Conservation (phyloP, 148 eudicot genomes). For the Heliamphora exappendiculata region DNA sequence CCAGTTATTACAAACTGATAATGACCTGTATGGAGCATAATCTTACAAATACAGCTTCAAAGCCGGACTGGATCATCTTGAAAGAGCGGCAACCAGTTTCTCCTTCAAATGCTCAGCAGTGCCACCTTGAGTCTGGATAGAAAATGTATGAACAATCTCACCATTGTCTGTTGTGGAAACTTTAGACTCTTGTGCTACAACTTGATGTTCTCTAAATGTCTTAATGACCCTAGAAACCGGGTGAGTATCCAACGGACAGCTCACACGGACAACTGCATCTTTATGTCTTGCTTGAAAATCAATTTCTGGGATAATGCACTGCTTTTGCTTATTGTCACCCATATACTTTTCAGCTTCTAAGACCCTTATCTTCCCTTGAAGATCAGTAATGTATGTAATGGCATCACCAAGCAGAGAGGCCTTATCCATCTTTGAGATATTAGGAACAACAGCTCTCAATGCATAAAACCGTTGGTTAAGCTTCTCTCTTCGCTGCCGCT, state of each 20-base stretch:
- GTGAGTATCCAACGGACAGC: constrained; percentile 71
- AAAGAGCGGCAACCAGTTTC: constrained; percentile 53
- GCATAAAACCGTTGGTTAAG: constrained; percentile 96
- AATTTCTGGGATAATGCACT: constrained; percentile 33
- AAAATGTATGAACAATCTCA: constrained; percentile 77
- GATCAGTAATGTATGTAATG: constrained; percentile 75
- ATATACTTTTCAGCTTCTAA: constrained; percentile 69
- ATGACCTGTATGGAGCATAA: not conserved
- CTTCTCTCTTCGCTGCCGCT: constrained; percentile 89
- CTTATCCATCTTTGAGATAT: constrained; percentile 95
- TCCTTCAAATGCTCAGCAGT: constrained; percentile 62
- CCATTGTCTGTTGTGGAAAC: constrained; percentile 48
- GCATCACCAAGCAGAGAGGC: constrained; percentile 96
- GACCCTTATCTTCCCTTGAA: constrained; percentile 57
- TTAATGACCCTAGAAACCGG: constrained; percentile 64
- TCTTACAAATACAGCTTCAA: constrained; percentile 2
- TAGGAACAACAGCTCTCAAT: constrained; percentile 88
- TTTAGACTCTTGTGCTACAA: constrained; percentile 48
- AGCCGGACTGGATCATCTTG: constrained; percentile 28
- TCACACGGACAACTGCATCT: constrained; percentile 61
- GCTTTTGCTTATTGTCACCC: constrained; percentile 28
- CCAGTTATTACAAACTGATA: constrained; percentile 2
- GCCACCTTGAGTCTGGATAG: constrained; percentile 47
- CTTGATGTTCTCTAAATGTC: constrained; percentile 58
- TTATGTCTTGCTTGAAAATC: constrained; percentile 64